Base-by-base conservation (phyloP, 2,329 filamentous ascomycete genomes). In the Helicocarpus griseus region DNA sequence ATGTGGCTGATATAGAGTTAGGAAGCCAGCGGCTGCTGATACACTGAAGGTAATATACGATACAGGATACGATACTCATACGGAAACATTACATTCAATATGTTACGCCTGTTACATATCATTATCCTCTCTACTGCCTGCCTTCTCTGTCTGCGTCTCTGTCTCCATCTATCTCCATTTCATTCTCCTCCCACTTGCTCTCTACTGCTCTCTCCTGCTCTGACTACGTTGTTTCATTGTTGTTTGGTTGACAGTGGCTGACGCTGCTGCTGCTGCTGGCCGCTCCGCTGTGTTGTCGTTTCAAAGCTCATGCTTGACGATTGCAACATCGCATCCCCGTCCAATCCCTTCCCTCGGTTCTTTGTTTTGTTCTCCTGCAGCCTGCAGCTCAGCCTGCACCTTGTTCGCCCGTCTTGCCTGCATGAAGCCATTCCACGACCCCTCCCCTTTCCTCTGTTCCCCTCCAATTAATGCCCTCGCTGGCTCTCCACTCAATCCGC, bases 281-380 rank as follows among this genome's bases (percentile, higher is more conserved):
- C 19, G 44, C 11, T 19, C 19, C 35, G 19, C 14, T 33, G 31
- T 45, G 8, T 33, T 47, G 44, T 47, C 33, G 43, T 35, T 47
- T 47, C 35, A 29, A 47, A 35, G 29, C 19, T 26, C 13, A 47
- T 35, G 19, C 28, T 47, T 17, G 28, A 22, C 29, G 13, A 36
- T 47, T 47, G 44, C 44, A 26, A 24, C 29, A 47, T 47, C 24
- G 19, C 44, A 39, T 49, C 38, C n/a, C 38, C 26, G 38, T 50
- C 48, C 48, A 50, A 48, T 36, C 35, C 48, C 38, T 9, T 43
- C 21, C 21, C 48, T 50, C 48, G 38, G 48, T 38, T 50, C 48
- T 50, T 50, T 50, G 48, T 50, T 40, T 39, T 49, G 47, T 31
- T 43, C 48, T 50, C 48, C 48, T 50, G 48, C 48, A 50, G 38